Evolutionary conservation across 2,329 filamentous ascomycete species (phyloP).

Genomic region (Aspergillus hiratsukae): DNA sequence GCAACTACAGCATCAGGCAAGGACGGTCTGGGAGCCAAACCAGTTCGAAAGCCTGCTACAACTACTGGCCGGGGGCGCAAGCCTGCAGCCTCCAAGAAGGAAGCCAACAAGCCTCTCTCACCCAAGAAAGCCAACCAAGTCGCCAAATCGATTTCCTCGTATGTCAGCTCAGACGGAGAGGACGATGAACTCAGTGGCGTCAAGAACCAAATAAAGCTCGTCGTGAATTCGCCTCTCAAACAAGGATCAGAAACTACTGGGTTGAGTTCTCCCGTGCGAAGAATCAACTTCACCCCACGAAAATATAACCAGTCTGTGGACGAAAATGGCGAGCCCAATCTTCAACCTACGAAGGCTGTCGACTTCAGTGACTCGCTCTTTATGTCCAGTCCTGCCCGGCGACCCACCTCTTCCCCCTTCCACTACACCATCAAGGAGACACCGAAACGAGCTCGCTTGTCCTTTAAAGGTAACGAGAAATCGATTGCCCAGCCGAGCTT

Average conservation of each 20-base stretch:
- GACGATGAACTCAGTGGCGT: conserved; percentile 41
- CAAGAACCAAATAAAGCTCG: conserved; percentile 31
- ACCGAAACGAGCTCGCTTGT: conserved; percentile 31
- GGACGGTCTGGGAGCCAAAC: conserved; percentile 41
- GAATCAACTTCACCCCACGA: conserved; percentile 27
- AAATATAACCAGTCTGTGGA: conserved; percentile 24
- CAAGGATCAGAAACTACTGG: conserved; percentile 23
- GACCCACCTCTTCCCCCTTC: conserved; percentile 42
- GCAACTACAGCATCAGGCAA: conserved; percentile 21
- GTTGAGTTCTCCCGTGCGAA: conserved; percentile 32
- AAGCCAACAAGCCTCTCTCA: conserved; percentile 37
- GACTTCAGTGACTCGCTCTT: conserved; percentile 31
- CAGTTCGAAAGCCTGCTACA: conserved; percentile 40
- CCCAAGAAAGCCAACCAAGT: conserved; percentile 48
- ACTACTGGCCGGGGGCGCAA: conserved; percentile 26
- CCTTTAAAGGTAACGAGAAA: conserved; percentile 19
- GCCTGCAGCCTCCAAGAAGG: conserved; percentile 30
- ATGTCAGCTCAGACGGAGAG: conserved; percentile 36
- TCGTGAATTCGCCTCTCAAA: conserved; percentile 34
- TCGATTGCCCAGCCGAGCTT: conserved; percentile 20
- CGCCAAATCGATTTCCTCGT: conserved; percentile 35
- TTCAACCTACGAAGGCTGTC: conserved; percentile 24
- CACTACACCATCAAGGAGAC: conserved; percentile 41
- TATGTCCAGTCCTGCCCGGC: conserved; percentile 42
- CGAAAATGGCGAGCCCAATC: conserved; percentile 30